Percentiles rank a stretch among this genome's conserved stretches.
phyloP scores from a whole-genome alignment of 495 filamentous ascomycete species.

The Polyplosphaeria fusca region DNA sequence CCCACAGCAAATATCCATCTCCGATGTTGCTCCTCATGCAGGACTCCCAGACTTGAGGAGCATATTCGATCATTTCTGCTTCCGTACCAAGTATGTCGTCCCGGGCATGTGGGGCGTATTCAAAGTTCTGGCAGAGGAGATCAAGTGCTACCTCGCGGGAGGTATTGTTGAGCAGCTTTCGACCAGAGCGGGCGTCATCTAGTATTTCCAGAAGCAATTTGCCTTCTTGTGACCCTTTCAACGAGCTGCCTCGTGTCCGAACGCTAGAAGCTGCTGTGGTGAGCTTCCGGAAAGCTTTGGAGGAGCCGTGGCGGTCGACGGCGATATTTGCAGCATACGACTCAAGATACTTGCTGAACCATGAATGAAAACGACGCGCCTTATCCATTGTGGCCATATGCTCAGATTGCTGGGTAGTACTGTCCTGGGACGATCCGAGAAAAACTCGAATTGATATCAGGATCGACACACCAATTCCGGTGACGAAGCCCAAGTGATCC shows the following conservation, averaged over 20 bases:
- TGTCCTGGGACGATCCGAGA: constrained; percentile 61
- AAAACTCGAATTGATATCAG: constrained; percentile 73
- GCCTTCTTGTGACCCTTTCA: constrained; percentile 63
- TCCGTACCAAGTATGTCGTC: constrained; percentile 64
- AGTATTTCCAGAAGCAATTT: constrained; percentile 71
- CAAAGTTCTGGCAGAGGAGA: constrained; percentile 71
- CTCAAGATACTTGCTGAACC: constrained; percentile 64
- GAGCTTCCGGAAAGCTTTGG: constrained; percentile 59
- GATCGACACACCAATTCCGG: constrained; percentile 71
- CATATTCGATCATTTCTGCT: constrained; percentile 56
- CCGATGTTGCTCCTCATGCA: constrained; percentile 60
- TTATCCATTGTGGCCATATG: constrained; percentile 65
- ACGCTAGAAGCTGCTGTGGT: constrained; percentile 60
- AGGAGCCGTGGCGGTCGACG: not conserved
- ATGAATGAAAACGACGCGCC: constrained; percentile 63
- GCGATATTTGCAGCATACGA: constrained; percentile 40
- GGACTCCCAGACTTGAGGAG: constrained; percentile 68
- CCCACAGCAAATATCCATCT: constrained; percentile 75
- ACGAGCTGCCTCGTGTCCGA: constrained; percentile 56
- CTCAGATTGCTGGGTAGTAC: constrained; percentile 72
- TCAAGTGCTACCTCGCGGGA: constrained; percentile 67
- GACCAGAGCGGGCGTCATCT: constrained; percentile 59
- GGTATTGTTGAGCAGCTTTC: constrained; percentile 63
- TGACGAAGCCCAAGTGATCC: constrained; percentile 66
- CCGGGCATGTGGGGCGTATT: constrained; percentile 51